Evolutionary conservation across 225 moss, liverwort and hornwort species (phyloP), one percentile per base, ranked within the genome.

Genomic region (Bryum argenteum): DNA sequence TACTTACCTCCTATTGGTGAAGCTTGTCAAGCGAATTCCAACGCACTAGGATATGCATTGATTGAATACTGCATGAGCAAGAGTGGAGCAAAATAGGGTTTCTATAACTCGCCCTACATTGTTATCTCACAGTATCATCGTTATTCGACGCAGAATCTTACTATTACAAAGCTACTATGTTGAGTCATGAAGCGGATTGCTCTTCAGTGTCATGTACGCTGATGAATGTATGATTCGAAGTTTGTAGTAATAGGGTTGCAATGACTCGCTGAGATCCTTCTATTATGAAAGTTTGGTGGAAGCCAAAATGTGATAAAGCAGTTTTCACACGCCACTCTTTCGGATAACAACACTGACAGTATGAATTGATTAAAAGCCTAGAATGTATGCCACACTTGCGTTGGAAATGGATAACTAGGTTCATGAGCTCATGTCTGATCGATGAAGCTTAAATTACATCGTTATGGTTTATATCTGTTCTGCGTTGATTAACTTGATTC

Each of bases 1-100:
- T 28, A 28, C 26, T 15, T 37, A 8, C 9, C 23, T 9, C 38
- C 19, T n/a, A 1, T 54, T 53, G 14, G 9, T 42, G 11, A 16
- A 12, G 40, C 11, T 41, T 62, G 5, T n/a, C 23, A 39, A 13
- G 12, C 16, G 18, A 13, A n/a, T 54, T 23, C 18, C 11, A n/a
- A 9, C 11, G 22, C 16, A 19, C 21, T 50, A 22, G 0, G 54
- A 41, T 63, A 53, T 53, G 72, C 18, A n/a, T 18, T 19, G 37
- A 33, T 70, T 44, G 43, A n/a, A 22, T 10, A 11, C 44, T 43
- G 24, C 10, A 4, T 69, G 18, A 18, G 7, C 22, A n/a, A 43
- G 15, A 8, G 13, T 58, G 58, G 28, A 33, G 43, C 33, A 33
- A 23, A 57, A n/a, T 57, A 69, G 57, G 67, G 57, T 71, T 38